These are phyloP conservation scores for Talaromyces pinophilus DNA, from an alignment of 2,329 filamentous ascomycete species.

Conservation along the genomic window DNA sequence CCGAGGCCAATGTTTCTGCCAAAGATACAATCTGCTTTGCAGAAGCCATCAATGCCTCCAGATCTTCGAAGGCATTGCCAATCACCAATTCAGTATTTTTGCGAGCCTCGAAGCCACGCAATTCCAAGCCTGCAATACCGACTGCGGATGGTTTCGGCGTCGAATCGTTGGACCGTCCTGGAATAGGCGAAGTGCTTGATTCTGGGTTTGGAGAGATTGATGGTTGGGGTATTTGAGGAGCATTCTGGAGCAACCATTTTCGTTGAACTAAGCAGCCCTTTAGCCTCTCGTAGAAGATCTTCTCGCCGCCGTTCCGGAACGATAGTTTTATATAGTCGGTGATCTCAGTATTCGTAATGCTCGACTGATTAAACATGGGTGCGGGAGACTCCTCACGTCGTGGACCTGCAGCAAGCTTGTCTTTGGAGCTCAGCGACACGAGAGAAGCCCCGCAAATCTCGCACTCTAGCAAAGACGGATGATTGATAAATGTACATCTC, in stretches of 20 bases:
- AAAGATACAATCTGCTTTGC: conserved; percentile 94
- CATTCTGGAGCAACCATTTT: conserved; percentile 91
- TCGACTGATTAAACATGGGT: conserved; percentile 58
- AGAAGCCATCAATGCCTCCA: conserved; percentile 95
- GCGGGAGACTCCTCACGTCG: conserved; percentile 74
- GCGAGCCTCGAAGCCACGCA: conserved; percentile 76
- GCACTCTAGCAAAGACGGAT: conserved; percentile 80
- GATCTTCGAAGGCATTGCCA: conserved; percentile 89
- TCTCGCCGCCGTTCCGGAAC: conserved; percentile 84
- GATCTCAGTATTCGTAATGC: conserved; percentile 57
- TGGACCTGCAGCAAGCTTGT: conserved; percentile 31
- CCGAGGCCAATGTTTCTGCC: conserved; percentile 80
- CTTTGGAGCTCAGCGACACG: conserved; percentile 54
- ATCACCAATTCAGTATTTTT: conserved; percentile 94
- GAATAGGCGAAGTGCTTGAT: conserved; percentile 31
- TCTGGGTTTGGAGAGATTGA: conserved; percentile 34
- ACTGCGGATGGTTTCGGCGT: conserved; percentile 60
- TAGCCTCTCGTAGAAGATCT: conserved; percentile 83
- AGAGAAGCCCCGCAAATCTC: conserved; percentile 88
- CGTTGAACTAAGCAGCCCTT: conserved; percentile 86
- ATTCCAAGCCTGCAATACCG: conserved; percentile 89
- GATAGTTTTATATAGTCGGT: conserved; percentile 84
- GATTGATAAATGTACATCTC: conserved; percentile 90
- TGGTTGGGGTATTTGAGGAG: conserved; percentile 78
- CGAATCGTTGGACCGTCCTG: conserved; percentile 29